Base-by-base conservation (phyloP, 2,329 filamentous ascomycete species). In the Didymella lethalis region DNA sequence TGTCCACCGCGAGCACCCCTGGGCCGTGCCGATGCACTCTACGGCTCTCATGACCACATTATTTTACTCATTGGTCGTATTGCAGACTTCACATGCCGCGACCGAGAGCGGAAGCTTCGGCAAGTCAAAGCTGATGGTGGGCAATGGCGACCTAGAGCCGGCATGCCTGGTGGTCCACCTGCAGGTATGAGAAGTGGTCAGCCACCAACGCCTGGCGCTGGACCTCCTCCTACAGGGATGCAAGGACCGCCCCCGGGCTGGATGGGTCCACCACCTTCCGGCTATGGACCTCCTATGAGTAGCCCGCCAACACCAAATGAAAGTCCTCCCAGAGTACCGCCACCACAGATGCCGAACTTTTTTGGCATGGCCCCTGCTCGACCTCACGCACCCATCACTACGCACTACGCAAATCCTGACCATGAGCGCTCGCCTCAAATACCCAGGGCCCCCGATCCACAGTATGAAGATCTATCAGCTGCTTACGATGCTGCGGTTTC, bases 21-120 rank as follows among this genome's bases (percentile, higher is more conserved):
- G 43, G 92, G 92, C 18, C 88, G 86, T 61, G 80, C 90, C 4
- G 90, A 93, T 70, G 90, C 92, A 10, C 86, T 94, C 25, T 96
- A 94, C 70, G 95, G 93, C 38, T 92, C 92, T 0, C 92, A 91
- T 65, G 95, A 99, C 73, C 92, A 97, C 74, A 79, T 97, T 4
- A 85, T 96, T 44, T 83, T 98, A 4, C 80, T 98, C 1, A 83
- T 97, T 25, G 93, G 88, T 8, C 88, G 95, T 2, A 82, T 97
- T 14, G 86, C 90, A 53, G 87, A 90, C 65, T 98, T 97, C 75
- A 85, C 89, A 2, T 86, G 88, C 0, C 88, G 86, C 64, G 95
- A 98, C 74, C 82, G 93, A 16, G 83, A 85, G 43, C 85, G 95
- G 53, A 99, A 99, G 75, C 80, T 91, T 48, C 89, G 85, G 69